Conservation (phyloP, 2,329 filamentous ascomycete species). For the Aspergillus brunneoviolaceus region DNA sequence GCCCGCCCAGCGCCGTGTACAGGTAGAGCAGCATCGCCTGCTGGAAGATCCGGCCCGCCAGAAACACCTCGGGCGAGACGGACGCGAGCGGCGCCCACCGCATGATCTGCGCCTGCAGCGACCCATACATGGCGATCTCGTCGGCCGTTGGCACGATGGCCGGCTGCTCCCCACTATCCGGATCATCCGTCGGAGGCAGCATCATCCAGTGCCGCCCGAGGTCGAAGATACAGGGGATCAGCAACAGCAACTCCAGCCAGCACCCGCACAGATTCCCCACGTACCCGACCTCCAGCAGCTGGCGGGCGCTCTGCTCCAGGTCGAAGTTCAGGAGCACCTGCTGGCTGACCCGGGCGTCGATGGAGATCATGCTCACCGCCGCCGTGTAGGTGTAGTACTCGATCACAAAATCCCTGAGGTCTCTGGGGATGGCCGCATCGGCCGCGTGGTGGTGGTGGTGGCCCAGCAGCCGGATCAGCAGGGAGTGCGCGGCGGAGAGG, state of each 20-base stretch:
- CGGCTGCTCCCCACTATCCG: constrained; percentile 11
- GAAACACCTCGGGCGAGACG: constrained; percentile 39
- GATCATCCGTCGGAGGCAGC: constrained; percentile 19
- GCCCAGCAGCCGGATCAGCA: constrained; percentile 41
- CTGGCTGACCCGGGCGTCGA: constrained; percentile 32
- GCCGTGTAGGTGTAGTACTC: constrained; percentile 53
- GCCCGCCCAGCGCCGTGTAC: constrained; percentile 27
- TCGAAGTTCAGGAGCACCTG: constrained; percentile 42
- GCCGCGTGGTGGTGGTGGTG: constrained; percentile 16
- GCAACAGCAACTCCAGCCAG: constrained; percentile 30
- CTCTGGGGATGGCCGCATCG: constrained; percentile 33
- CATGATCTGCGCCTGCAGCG: constrained; percentile 45
- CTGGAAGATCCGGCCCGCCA: constrained; percentile 48
- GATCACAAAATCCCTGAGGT: constrained; percentile 48
- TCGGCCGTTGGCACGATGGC: constrained; percentile 35
- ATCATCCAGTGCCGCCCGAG: constrained; percentile 36
- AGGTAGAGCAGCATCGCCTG: constrained; percentile 49
- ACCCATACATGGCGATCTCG: constrained; percentile 46
- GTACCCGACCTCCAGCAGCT: constrained; percentile 27
- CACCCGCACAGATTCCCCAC: constrained; percentile 34
- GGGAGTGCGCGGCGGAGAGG: constrained; percentile 45
- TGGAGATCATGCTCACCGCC: constrained; percentile 50
- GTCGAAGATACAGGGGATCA: constrained; percentile 35
- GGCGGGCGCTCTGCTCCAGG: constrained; percentile 40
- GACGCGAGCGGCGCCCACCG: constrained; percentile 40